A percentile compares a stretch with the other conserved stretches of the same genome.
These are phyloP conservation scores for Talaromyces rugulosus DNA, from an alignment of 2,329 filamentous ascomycete species.

Conservation along the genomic window DNA sequence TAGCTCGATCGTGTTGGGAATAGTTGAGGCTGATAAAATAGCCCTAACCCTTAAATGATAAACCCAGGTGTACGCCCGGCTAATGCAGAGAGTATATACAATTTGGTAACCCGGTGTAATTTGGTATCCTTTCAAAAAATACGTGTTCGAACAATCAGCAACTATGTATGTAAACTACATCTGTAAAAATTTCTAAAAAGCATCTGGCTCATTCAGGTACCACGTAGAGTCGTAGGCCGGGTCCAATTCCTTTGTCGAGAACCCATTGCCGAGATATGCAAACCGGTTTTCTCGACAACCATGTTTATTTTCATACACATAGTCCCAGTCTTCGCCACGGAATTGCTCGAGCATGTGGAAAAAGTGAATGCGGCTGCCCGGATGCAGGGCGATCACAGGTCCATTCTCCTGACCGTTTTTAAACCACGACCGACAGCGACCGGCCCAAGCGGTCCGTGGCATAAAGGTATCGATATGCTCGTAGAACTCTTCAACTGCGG, in stretches of 20 bases:
- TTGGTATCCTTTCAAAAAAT: too few species aligned
- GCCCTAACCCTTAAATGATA: too few species aligned
- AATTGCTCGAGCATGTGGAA: conserved; percentile 4
- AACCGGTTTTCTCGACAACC: conserved; percentile 10
- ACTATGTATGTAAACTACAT: too few species aligned
- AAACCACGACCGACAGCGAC: not conserved
- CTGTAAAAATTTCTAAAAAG: too few species aligned
- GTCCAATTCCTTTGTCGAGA: conserved; percentile 7
- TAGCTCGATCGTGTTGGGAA: too few species aligned
- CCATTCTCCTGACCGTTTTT: conserved; percentile 16
- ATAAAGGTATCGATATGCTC: not conserved
- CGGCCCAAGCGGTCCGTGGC: not conserved
- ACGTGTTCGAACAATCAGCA: too few species aligned
- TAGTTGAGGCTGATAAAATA: too few species aligned
- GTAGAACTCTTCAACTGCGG: not conserved
- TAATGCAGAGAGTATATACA: too few species aligned
- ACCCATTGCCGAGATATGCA: conserved; percentile 17
- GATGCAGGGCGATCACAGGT: conserved; percentile 16
- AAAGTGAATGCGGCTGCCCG: conserved; percentile 19
- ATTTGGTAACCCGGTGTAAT: too few species aligned
- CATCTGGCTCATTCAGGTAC: not conserved
- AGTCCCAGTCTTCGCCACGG: conserved; percentile 14
- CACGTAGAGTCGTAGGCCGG: not conserved
- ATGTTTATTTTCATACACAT: conserved; percentile 10
- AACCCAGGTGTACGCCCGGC: too few species aligned